A percentile compares a stretch with the other conserved stretches of the same genome.
Conservation (phyloP, 371 early-diverging fungal genomes). For the Mucor saturninus region DNA sequence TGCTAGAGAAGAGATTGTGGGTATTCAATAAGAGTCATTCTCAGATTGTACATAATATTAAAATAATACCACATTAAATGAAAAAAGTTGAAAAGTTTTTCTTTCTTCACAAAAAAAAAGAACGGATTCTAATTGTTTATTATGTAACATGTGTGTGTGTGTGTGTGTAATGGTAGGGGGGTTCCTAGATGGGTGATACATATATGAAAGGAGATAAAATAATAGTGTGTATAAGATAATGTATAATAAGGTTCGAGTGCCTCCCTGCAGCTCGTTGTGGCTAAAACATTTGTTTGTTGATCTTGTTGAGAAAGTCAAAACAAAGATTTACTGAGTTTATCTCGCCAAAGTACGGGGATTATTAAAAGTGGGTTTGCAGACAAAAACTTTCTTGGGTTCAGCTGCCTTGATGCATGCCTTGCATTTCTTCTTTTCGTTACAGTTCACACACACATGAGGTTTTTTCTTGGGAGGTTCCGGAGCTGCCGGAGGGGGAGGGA, state of each 20-base stretch:
- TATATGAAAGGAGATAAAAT: too few species aligned
- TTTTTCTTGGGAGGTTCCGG: background rate
- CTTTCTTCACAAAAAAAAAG: background rate
- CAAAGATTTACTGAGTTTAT: background rate
- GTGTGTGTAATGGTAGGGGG: too few species aligned
- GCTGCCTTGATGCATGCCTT: conserved; percentile 6
- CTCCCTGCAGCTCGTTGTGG: background rate
- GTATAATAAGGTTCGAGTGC: background rate
- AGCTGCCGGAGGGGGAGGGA: background rate
- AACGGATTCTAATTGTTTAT: background rate
- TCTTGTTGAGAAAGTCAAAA: background rate
- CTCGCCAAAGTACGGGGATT: conserved; percentile 3
- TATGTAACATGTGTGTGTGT: background rate
- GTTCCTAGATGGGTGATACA: too few species aligned
- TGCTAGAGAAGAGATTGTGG: conserved; percentile 31
- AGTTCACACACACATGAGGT: conserved; percentile 7
- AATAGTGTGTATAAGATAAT: background rate
- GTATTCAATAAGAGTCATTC: background rate
- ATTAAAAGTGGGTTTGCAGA: background rate
- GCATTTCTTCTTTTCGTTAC: conserved; percentile 13
- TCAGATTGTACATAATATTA: conserved; percentile 2
- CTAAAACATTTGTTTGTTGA: background rate
- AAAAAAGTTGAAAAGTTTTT: background rate
- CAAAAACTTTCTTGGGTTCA: background rate
- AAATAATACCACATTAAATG: background rate